A percentile compares a stretch with the other conserved stretches of the same genome.
These are phyloP conservation scores for Vitis riparia DNA, from an alignment of 164 flowering plant species.

Conservation along the genomic window DNA sequence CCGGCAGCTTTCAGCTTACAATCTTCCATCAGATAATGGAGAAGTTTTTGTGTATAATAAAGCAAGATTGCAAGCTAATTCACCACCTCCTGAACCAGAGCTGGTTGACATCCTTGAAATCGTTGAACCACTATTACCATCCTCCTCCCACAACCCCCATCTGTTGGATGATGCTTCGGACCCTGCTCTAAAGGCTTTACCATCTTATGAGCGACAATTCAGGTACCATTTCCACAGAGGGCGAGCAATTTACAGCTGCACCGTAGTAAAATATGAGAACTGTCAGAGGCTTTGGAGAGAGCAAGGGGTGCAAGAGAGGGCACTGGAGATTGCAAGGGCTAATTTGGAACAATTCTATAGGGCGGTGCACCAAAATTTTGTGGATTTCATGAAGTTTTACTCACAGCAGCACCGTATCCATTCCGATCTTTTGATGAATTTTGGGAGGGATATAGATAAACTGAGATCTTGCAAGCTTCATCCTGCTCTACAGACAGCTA, in stretches of 20 bases:
- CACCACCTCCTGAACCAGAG: slow-evolving; percentile 63
- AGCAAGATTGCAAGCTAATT: slow-evolving; percentile 54
- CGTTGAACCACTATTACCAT: slow-evolving; percentile 52
- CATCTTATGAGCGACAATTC: slow-evolving; percentile 88
- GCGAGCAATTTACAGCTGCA: slow-evolving; percentile 51
- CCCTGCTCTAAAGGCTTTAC: slow-evolving; percentile 95
- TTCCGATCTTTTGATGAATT: slow-evolving; percentile 66
- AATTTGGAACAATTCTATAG: slow-evolving; percentile 75
- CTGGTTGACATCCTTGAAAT: slow-evolving; percentile 48
- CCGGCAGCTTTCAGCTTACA: slow-evolving; percentile 63
- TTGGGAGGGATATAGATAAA: slow-evolving; percentile 69
- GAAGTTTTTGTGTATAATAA: slow-evolving; percentile 85
- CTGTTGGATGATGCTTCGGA: slow-evolving; percentile 89
- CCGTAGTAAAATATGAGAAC: slow-evolving; percentile 43
- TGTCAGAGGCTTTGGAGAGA: slow-evolving; percentile 73
- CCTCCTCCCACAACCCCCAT: slow-evolving; percentile 59
- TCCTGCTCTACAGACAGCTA: slow-evolving; percentile 69
- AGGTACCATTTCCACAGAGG: slow-evolving; percentile 83
- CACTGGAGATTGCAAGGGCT: slow-evolving; percentile 74
- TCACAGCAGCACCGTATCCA: slow-evolving; percentile 70
- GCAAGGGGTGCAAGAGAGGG: slow-evolving; percentile 86
- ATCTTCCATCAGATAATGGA: slow-evolving; percentile 66
- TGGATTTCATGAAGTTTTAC: slow-evolving; percentile 78
- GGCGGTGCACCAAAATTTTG: slow-evolving; percentile 62
- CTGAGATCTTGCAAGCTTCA: slow-evolving; percentile 70